Conservation (phyloP, 768 basidiomycete genomes). For the Lactarius psammicola region DNA sequence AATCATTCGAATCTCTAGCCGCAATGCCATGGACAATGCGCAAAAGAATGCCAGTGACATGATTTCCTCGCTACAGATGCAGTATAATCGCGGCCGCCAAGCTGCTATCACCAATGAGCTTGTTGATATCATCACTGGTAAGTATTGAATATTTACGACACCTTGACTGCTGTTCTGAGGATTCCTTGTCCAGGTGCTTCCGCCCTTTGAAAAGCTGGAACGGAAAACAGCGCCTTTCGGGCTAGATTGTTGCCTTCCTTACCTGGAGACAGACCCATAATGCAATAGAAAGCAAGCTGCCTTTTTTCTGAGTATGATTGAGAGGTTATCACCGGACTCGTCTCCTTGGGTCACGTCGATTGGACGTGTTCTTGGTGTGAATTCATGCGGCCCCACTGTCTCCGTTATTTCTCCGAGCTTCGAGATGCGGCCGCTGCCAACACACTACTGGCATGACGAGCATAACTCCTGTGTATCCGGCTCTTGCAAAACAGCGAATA, state of each 20-base stretch:
- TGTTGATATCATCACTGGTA: conserved; percentile 89
- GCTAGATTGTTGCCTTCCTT: conserved; percentile 16
- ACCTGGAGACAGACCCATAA: conserved; percentile 14
- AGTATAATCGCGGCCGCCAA: conserved; percentile 98
- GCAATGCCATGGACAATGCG: conserved; percentile 99
- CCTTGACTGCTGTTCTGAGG: neutral
- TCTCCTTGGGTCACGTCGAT: conserved; percentile 4
- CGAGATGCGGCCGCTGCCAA: neutral
- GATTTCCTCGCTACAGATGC: conserved; percentile 83
- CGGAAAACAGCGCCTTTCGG: neutral
- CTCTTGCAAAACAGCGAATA: neutral
- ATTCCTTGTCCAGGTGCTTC: conserved; percentile 43
- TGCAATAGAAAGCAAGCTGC: conserved; percentile 24
- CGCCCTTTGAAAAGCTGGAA: conserved; percentile 40
- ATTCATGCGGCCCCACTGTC: conserved; percentile 5
- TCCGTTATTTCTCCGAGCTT: conserved; percentile 4
- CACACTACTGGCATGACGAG: neutral
- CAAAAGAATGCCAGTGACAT: conserved; percentile 98
- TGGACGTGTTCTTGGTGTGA: neutral
- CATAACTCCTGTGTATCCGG: neutral
- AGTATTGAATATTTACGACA: conserved; percentile 30
- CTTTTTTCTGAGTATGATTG: conserved; percentile 8
- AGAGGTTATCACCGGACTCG: conserved; percentile 2
- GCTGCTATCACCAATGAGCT: conserved; percentile 96
- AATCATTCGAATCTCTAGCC: conserved; percentile 45